These are phyloP conservation scores for Ilex aquifolium DNA, from an alignment of 257 asterid species.

Conservation along the genomic window DNA sequence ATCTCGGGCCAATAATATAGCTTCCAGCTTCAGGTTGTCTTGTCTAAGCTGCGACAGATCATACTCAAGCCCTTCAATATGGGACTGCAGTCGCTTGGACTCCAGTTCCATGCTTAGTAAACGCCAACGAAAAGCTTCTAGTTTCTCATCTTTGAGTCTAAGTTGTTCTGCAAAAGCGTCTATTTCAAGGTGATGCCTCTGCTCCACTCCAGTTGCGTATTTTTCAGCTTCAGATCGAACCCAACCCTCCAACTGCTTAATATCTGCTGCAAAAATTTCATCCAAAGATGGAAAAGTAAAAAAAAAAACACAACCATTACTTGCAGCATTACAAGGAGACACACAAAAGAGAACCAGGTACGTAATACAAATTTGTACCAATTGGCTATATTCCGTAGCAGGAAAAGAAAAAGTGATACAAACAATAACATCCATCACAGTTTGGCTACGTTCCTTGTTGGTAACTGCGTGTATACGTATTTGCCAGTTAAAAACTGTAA, in stretches of 20 bases:
- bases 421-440: too few species aligned
- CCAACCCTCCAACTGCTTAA: slow-evolving; percentile 50
- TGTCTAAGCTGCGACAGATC: slow-evolving; percentile 50
- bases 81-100: slow-evolving; percentile 59
- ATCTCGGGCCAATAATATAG: slow-evolving; percentile 47
- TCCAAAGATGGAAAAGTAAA: neutral
- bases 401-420: too few species aligned
- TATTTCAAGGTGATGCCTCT: slow-evolving; percentile 54
- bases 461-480: too few species aligned
- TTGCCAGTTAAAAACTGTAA: too few species aligned
- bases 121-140: slow-evolving; percentile 77
- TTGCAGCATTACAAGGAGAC: too few species aligned
- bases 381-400: too few species aligned
- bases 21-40: slow-evolving; percentile 57
- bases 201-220: slow-evolving; percentile 40
- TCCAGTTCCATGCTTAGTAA: slow-evolving; percentile 73
- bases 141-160: slow-evolving; percentile 63
- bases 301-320: too few species aligned
- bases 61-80: slow-evolving; percentile 48
- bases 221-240: slow-evolving; percentile 43
- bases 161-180: slow-evolving; percentile 89
- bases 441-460: too few species aligned
- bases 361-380: too few species aligned
- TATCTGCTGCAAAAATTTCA: slow-evolving; percentile 27
- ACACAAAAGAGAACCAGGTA: too few species aligned